These are phyloP conservation scores for Chytriomyces sp. DNA, from an alignment of 192 early-diverging fungal species.

Conservation along the genomic window DNA sequence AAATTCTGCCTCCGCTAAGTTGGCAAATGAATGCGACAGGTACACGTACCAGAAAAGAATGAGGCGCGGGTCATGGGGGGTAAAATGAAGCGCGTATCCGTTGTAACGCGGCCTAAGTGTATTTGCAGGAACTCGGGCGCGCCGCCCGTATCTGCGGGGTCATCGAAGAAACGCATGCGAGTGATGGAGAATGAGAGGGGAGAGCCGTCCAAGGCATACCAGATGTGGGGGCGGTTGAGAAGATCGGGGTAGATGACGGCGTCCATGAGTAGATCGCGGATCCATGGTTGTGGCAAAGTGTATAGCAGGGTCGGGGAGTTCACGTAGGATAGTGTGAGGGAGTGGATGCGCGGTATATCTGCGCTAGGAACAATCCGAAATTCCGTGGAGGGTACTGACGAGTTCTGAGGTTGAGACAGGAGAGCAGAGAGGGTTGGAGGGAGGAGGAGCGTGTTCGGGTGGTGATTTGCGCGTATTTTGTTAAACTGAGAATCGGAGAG, in stretches of 20 bases:
- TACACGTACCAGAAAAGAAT: no score
- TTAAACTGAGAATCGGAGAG: neutral
- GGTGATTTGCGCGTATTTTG: neutral
- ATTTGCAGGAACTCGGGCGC: neutral
- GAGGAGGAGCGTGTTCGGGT: neutral
- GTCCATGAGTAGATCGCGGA: neutral
- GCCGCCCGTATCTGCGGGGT: neutral
- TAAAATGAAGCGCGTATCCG: neutral
- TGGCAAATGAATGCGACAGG: no score
- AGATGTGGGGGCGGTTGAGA: neutral
- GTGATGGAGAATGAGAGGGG: neutral
- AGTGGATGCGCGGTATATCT: neutral
- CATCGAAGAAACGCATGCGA: neutral
- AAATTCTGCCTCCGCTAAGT: no score
- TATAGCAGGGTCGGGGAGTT: neutral
- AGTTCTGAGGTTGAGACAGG: neutral
- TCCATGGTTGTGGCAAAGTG: conserved; percentile 4
- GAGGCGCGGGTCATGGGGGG: neutral
- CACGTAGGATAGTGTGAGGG: neutral
- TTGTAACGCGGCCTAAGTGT: neutral
- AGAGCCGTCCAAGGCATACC: neutral
- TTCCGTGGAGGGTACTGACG: no score
- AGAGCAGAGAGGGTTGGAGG: neutral
- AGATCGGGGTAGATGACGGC: neutral
- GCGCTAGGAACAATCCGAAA: neutral